phyloP scores from a whole-genome alignment of 2,329 filamentous ascomycete species.

The Hymenoscyphus infarciens region DNA sequence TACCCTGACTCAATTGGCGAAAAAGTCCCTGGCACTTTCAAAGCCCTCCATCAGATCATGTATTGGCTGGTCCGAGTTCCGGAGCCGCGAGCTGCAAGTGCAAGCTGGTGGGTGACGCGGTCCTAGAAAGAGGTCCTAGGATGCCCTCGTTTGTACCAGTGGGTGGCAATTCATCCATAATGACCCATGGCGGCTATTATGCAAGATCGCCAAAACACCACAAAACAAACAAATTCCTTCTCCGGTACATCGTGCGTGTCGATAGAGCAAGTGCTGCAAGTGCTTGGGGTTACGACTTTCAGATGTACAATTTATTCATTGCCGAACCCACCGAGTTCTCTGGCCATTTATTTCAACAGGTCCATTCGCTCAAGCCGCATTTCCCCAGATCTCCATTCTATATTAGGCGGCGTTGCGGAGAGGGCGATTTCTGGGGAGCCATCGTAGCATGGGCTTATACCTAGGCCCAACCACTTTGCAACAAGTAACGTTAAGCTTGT shows the following conservation, averaged over 20 bases:
- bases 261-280: background rate
- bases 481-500: conserved; percentile 9
- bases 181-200: conserved; percentile 18
- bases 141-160: background rate
- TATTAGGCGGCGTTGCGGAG: background rate
- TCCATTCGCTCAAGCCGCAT: background rate
- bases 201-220: background rate
- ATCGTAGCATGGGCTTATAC: background rate
- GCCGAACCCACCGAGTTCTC: background rate
- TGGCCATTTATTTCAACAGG: background rate
- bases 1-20: too few species aligned
- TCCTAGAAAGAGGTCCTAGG: background rate
- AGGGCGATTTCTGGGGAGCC: background rate
- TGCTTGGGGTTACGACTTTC: background rate
- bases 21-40: too few species aligned
- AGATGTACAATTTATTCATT: background rate
- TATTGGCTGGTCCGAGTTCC: background rate
- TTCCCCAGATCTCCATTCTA: background rate
- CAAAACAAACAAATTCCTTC: background rate
- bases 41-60: too few species aligned
- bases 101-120: conserved; percentile 4
- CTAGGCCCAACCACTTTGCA: background rate
- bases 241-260: background rate
- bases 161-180: conserved; percentile 14
- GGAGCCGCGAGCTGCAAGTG: conserved; percentile 5